Evolutionary conservation across 2,329 filamentous ascomycete species (phyloP).

Genomic region (Lachnellula cervina): DNA sequence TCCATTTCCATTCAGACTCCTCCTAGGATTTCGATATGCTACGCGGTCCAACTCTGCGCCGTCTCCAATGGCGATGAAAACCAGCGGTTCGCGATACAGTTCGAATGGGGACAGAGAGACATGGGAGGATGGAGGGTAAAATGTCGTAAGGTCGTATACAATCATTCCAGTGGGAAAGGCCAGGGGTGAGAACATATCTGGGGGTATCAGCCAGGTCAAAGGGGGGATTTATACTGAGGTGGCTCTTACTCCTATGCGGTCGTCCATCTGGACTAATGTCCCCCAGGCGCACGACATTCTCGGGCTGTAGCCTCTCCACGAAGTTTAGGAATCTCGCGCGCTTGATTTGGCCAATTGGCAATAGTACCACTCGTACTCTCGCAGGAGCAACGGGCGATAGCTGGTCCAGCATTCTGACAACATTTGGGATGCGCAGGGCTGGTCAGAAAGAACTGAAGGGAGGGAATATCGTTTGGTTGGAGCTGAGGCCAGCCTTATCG

Average conservation of each 20-base stretch:
- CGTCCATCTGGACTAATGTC: conserved; percentile 82
- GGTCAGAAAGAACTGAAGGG: not conserved
- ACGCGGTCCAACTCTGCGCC: conserved; percentile 60
- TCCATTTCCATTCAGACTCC: conserved; percentile 47
- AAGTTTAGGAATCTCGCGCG: conserved; percentile 75
- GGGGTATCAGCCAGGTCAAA: conserved; percentile 18
- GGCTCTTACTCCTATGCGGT: conserved; percentile 74
- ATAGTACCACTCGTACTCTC: conserved; percentile 79
- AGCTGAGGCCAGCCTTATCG: not conserved
- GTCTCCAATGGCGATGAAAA: conserved; percentile 81
- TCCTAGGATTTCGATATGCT: conserved; percentile 50
- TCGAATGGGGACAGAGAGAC: conserved; percentile 83
- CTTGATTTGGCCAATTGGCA: conserved; percentile 84
- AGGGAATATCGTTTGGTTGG: not conserved
- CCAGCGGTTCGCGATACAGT: conserved; percentile 76
- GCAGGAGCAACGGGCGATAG: conserved; percentile 88
- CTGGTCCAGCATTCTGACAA: conserved; percentile 77
- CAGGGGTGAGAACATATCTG: conserved; percentile 91
- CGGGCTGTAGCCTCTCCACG: conserved; percentile 68
- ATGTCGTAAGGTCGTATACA: conserved; percentile 81
- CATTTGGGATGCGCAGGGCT: conserved; percentile 36
- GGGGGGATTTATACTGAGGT: conserved; percentile 1
- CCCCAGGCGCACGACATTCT: conserved; percentile 77
- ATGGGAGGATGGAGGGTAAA: conserved; percentile 74
- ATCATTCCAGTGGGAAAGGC: conserved; percentile 82